phyloP scores from a whole-genome alignment of 2,329 filamentous ascomycete species.

The Botrytis fragariae region DNA sequence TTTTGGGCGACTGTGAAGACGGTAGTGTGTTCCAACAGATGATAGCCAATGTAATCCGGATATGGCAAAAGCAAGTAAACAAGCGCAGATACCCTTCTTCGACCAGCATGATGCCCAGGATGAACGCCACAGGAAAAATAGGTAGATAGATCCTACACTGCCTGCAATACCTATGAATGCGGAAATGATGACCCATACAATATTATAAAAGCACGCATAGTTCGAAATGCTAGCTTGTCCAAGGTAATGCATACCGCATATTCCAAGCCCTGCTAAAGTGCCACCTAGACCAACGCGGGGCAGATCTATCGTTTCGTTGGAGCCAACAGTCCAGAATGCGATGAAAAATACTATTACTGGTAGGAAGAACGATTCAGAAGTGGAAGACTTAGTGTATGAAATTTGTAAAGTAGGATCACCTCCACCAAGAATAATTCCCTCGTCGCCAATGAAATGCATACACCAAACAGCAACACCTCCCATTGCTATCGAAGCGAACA shows the following conservation, averaged over 20 bases:
- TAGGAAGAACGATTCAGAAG: conserved; percentile 74
- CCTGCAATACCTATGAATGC: conserved; percentile 70
- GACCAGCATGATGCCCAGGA: conserved; percentile 77
- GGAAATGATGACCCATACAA: conserved; percentile 57
- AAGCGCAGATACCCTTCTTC: conserved; percentile 65
- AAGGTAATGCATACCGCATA: conserved; percentile 85
- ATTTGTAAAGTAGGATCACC: conserved; percentile 65
- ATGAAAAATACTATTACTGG: conserved; percentile 71
- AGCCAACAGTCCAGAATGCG: conserved; percentile 69
- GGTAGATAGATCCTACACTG: conserved; percentile 63
- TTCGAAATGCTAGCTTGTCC: conserved; percentile 82
- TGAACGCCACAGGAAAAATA: conserved; percentile 76
- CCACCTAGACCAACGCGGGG: conserved; percentile 62
- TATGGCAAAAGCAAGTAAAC: conserved; percentile 69
- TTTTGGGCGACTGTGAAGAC: conserved; percentile 47
- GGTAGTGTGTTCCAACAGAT: conserved; percentile 67
- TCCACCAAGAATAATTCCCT: conserved; percentile 68
- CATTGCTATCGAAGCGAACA: conserved; percentile 67
- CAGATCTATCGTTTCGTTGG: conserved; percentile 55
- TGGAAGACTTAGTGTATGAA: conserved; percentile 69
- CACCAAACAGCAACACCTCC: conserved; percentile 73
- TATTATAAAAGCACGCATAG: conserved; percentile 66
- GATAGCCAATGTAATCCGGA: conserved; percentile 89
- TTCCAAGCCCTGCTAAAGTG: conserved; percentile 67
- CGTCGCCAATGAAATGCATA: conserved; percentile 82